Conservation (phyloP, 768 basidiomycete genomes). For the Clavulina sp. region DNA sequence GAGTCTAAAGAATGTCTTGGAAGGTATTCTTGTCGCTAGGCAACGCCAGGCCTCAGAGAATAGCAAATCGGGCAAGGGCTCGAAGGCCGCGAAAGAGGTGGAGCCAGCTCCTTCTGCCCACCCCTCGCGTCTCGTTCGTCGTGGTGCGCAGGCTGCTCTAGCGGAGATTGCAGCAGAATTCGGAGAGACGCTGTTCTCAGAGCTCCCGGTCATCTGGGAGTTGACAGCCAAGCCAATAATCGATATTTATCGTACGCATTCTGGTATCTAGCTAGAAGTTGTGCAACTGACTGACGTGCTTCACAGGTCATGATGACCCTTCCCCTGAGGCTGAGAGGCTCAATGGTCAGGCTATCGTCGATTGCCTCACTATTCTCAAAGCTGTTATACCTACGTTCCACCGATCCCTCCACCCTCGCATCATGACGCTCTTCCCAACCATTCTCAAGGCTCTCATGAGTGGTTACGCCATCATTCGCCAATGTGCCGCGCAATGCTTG, state of each 20-base stretch:
- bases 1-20: conserved; percentile 19
- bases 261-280: too few relatives aligned
- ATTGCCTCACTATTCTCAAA: conserved; percentile 79
- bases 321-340: conserved; percentile 24
- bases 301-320: not conserved
- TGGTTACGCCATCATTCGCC: conserved; percentile 75
- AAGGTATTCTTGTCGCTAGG: conserved; percentile 51
- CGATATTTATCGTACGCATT: conserved; percentile 50
- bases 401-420: conserved; percentile 44
- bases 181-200: conserved; percentile 48
- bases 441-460: conserved; percentile 66
- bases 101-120: conserved; percentile 1
- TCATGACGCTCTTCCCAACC: conserved; percentile 57
- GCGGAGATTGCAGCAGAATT: conserved; percentile 60
- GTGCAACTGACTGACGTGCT: not conserved
- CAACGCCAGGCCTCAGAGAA: conserved; percentile 19
- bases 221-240: conserved; percentile 70
- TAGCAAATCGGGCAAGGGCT: conserved; percentile 23
- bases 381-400: conserved; percentile 65
- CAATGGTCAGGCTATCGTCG: conserved; percentile 78
- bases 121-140: conserved; percentile 41
- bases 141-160: conserved; percentile 78
- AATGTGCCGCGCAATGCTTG: conserved; percentile 72
- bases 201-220: conserved; percentile 90
- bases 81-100: conserved; percentile 14